Evolutionary conservation across 805 yeast species (phyloP).

Genomic region (Kluyveromyces aestuarii): DNA sequence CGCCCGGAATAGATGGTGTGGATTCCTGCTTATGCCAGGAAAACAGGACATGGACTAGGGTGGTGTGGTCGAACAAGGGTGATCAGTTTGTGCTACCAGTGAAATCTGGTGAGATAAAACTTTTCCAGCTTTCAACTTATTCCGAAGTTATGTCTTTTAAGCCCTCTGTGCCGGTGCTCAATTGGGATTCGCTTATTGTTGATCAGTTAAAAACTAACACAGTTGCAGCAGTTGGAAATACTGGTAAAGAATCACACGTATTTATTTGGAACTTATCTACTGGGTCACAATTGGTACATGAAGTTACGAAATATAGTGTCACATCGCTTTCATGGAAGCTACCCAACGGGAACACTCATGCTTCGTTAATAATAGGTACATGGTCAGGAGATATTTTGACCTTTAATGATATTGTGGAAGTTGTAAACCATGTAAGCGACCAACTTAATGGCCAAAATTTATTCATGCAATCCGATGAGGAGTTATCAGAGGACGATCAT

Average conservation of each 20-base stretch:
- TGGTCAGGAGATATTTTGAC: constrained; percentile 34
- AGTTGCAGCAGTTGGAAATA: constrained; percentile 40
- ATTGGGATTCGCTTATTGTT: background rate
- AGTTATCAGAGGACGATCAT: background rate
- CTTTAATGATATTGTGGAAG: constrained; percentile 20
- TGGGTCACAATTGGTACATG: constrained; percentile 19
- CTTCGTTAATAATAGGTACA: constrained; percentile 29
- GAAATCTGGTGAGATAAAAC: constrained; percentile 36
- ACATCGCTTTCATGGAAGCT: constrained; percentile 31
- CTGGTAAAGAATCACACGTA: constrained; percentile 39
- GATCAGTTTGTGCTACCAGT: constrained; percentile 61
- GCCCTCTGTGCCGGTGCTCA: constrained; percentile 3
- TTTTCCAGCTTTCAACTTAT: constrained; percentile 29
- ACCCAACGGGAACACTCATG: constrained; percentile 12
- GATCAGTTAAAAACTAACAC: constrained; percentile 8
- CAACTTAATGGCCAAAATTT: constrained; percentile 4
- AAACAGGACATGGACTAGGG: constrained; percentile 41
- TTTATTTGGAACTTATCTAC: constrained; percentile 46
- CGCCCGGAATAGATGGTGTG: constrained; percentile 28
- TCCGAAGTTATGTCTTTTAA: constrained; percentile 18
- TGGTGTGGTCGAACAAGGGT: constrained; percentile 68
- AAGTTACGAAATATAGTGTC: constrained; percentile 20
- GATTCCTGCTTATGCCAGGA: constrained; percentile 29
- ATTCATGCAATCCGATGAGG: constrained; percentile 28
- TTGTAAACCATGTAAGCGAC: background rate